Evolutionary conservation across 2,329 filamentous ascomycete genomes (phyloP).

Genomic region (Fusarium tupiense): DNA sequence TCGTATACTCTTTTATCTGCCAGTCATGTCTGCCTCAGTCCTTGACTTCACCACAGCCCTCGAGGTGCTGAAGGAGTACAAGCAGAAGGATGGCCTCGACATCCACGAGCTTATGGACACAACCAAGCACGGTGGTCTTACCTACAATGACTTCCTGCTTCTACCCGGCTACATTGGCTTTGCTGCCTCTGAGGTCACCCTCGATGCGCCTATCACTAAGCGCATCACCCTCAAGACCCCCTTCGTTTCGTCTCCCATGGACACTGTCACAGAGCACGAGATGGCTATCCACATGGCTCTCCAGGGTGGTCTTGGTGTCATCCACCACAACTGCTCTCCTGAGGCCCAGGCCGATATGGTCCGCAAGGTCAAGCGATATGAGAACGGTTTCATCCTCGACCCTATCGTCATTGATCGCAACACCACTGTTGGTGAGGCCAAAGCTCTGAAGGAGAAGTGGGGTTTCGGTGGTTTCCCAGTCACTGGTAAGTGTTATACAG

Average conservation of each 20-base stretch:
- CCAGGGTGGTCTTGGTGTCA: constrained; percentile 89
- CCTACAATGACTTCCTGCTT: constrained; percentile 98
- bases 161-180: constrained; percentile 99
- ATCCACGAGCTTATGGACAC: constrained; percentile 90
- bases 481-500: constrained; percentile 77
- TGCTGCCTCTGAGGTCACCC: constrained; percentile 84
- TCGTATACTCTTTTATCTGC: constrained; percentile 30
- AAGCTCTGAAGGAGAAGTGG: constrained; percentile 95
- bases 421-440: constrained; percentile 91
- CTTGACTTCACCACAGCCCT: constrained; percentile 80
- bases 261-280: constrained; percentile 98
- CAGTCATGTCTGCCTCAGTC: constrained; percentile 74
- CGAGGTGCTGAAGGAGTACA: constrained; percentile 84
- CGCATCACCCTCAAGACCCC: constrained; percentile 95
- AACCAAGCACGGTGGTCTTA: constrained; percentile 89
- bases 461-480: constrained; percentile 98
- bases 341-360: constrained; percentile 99
- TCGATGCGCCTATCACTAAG: constrained; percentile 95
- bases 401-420: constrained; percentile 89
- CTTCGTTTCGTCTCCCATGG: constrained; percentile 98
- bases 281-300: constrained; percentile 99
- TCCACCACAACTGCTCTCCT: constrained; percentile 99
- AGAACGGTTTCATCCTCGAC: constrained; percentile 98
- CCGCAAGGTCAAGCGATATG: constrained; percentile 97
- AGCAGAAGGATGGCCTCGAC: constrained; percentile 84